A percentile compares a stretch with the other conserved stretches of the same genome.
These are phyloP conservation scores for Iberis amara DNA, from an alignment of 441 rosid genomes.

Conservation along the genomic window DNA sequence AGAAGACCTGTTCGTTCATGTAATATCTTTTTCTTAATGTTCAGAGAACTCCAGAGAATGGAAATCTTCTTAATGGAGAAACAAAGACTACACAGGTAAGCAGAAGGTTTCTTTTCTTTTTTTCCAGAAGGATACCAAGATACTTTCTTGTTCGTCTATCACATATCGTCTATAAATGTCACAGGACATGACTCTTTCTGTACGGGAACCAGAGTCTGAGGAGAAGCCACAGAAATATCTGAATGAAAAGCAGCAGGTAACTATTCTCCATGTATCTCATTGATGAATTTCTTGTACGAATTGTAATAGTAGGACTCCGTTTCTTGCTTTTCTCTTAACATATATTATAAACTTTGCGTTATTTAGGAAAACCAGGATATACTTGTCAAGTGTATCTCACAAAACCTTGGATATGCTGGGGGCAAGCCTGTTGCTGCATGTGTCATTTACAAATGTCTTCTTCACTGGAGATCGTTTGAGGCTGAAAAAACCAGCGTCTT, in stretches of 20 bases:
- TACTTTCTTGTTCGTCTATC: conserved; percentile 23
- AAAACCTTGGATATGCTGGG: conserved; percentile 88
- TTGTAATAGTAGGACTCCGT: conserved; percentile 1
- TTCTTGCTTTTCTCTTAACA: conserved; percentile 19
- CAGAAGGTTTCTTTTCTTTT: conserved; percentile 18
- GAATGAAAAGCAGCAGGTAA: conserved; percentile 97
- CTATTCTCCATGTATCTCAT: conserved; percentile 17
- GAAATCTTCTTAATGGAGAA: conserved; percentile 70
- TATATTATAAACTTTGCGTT: conserved; percentile 23
- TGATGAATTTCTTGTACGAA: conserved; percentile 4
- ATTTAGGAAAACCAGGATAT: conserved; percentile 96
- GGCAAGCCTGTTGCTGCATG: conserved; percentile 97
- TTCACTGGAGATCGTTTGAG: conserved; percentile 99
- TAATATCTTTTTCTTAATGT: conserved; percentile 24
- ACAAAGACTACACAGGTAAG: conserved; percentile 54
- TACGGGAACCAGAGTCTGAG: conserved; percentile 88
- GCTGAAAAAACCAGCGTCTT: conserved; percentile 96
- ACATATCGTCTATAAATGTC: conserved; percentile 19
- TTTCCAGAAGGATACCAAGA: not conserved
- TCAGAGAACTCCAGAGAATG: conserved; percentile 86
- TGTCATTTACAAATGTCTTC: conserved; percentile 90
- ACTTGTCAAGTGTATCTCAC: conserved; percentile 82
- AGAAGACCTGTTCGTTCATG: conserved; percentile 28
- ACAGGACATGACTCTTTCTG: conserved; percentile 57
- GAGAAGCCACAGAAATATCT: conserved; percentile 95